Conservation (phyloP, 1,284 basidiomycete genomes). For the Boletus chippewaensis region DNA sequence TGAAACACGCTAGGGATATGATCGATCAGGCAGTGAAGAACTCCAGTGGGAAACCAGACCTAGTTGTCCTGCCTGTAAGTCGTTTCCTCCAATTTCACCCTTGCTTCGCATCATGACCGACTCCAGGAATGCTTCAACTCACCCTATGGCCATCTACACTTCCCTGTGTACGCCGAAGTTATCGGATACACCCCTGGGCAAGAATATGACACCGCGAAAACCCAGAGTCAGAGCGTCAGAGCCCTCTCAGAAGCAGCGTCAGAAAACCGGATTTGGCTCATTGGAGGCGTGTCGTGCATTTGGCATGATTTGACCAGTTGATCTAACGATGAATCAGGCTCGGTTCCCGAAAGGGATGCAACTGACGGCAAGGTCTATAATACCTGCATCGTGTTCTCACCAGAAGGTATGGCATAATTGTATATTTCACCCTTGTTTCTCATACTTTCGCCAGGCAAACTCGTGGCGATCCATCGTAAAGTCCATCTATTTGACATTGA, state of each 20-base stretch:
- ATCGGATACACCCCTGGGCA: constrained; percentile 58
- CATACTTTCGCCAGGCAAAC: constrained; percentile 48
- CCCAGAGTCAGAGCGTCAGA: constrained; percentile 72
- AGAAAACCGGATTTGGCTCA: constrained; percentile 78
- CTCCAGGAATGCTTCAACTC: constrained; percentile 95
- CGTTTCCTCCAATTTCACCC: not conserved
- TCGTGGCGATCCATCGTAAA: constrained; percentile 89
- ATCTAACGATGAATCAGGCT: constrained; percentile 46
- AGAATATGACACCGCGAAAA: constrained; percentile 51
- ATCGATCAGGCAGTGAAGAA: constrained; percentile 62
- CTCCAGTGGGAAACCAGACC: constrained; percentile 52
- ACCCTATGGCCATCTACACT: constrained; percentile 85
- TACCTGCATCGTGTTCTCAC: constrained; percentile 86
- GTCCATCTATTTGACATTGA: constrained; percentile 98
- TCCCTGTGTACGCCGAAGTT: constrained; percentile 79
- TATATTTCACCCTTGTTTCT: constrained; percentile 1
- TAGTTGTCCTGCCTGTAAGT: constrained; percentile 84
- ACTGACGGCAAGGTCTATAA: constrained; percentile 78
- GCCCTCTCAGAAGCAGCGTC: constrained; percentile 82
- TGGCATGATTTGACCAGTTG: not conserved
- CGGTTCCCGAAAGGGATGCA: constrained; percentile 79
- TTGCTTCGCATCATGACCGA: not conserved
- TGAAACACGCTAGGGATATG: constrained; percentile 75
- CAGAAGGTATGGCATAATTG: constrained; percentile 51
- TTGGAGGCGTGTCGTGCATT: constrained; percentile 63